These are phyloP conservation scores for Cokeromyces recurvatus DNA, from an alignment of 371 early-diverging fungal genomes.

Conservation along the genomic window DNA sequence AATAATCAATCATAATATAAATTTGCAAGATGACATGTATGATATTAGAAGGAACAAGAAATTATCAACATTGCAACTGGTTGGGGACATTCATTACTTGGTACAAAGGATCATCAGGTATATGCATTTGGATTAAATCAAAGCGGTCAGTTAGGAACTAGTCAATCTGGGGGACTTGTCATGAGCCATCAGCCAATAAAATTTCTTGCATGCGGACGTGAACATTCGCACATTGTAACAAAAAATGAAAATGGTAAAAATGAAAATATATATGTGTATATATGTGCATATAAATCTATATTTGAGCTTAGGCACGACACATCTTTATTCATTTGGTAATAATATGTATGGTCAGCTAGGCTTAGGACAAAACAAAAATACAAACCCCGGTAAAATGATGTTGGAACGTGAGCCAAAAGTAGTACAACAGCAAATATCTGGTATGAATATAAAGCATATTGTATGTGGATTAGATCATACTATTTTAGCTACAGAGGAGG, in stretches of 20 bases:
- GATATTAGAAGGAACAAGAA: too few relatives aligned
- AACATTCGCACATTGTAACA: conserved; percentile 54
- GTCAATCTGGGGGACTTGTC: neutral
- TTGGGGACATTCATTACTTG: conserved; percentile 42
- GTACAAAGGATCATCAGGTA: conserved; percentile 14
- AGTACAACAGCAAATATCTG: too few relatives aligned
- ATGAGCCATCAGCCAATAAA: conserved; percentile 2
- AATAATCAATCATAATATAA: too few relatives aligned
- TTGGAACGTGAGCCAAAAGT: conserved; percentile 16
- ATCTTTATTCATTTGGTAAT: conserved; percentile 61
- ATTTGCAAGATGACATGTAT: too few relatives aligned
- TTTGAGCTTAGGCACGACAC: conserved; percentile 13
- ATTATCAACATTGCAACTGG: conserved; percentile 27
- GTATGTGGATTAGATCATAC: conserved; percentile 77
- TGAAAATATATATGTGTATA: too few relatives aligned
- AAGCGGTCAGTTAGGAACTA: conserved; percentile 32
- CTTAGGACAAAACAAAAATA: conserved; percentile 28
- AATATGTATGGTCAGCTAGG: conserved; percentile 72
- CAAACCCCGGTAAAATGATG: conserved; percentile 26
- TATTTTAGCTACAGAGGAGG: conserved; percentile 34
- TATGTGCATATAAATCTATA: too few relatives aligned
- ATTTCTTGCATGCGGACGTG: conserved; percentile 46
- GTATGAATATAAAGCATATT: conserved; percentile 42
- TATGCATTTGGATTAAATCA: conserved; percentile 40
- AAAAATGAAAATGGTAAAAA: conserved; percentile 3